These are phyloP conservation scores for Gracilaria gracilis DNA, from an alignment of 23 red algal species.

Conservation along the genomic window DNA sequence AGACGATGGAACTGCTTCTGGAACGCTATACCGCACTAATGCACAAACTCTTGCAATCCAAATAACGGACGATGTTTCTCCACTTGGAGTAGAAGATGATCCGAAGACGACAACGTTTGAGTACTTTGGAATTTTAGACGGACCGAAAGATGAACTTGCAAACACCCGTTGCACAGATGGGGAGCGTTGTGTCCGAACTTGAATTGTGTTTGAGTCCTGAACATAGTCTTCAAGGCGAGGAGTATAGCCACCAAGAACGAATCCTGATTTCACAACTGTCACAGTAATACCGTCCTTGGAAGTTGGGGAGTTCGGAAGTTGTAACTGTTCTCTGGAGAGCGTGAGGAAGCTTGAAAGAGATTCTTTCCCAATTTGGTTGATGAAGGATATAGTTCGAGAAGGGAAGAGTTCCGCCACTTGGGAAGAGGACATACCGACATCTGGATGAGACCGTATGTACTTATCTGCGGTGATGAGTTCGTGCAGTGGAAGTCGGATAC, in stretches of 20 bases:
- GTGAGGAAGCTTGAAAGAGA: not conserved
- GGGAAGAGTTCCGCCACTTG: not conserved
- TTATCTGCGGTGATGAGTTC: not conserved
- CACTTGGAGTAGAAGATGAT: not conserved
- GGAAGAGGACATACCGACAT: not conserved
- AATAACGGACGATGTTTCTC: not conserved
- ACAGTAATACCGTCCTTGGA: not conserved
- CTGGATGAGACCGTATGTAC: not conserved
- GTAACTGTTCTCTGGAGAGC: not conserved
- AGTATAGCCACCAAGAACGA: not conserved
- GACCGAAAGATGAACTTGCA: conserved; percentile 4
- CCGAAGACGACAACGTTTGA: not conserved
- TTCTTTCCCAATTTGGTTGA: not conserved
- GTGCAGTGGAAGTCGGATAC: not conserved
- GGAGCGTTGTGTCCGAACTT: too few relatives aligned
- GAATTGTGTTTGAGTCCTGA: too few relatives aligned
- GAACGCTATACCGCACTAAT: too few relatives aligned
- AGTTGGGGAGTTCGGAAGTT: not conserved
- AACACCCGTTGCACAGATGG: not conserved
- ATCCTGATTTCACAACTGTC: not conserved
- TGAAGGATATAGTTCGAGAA: not conserved
- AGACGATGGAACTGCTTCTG: not conserved
- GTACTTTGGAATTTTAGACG: not conserved
- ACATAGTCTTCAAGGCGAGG: too few relatives aligned
- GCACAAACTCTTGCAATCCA: too few relatives aligned